Percentiles rank a stretch among this genome's conserved stretches.
Conservation (phyloP, 148 eudicot genomes). For the Suaeda aralocaspica region DNA sequence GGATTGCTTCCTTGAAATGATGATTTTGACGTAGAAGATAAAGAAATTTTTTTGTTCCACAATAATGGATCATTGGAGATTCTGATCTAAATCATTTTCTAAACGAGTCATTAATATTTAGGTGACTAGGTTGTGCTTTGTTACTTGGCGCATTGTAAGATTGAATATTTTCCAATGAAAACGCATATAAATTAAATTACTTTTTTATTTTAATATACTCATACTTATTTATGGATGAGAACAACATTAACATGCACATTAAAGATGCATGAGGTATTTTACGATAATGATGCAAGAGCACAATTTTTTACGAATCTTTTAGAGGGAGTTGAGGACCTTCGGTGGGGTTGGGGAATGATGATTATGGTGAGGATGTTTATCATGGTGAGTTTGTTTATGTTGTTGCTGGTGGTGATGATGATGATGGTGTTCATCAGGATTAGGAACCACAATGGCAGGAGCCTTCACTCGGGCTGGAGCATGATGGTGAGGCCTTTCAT, state of each 20-base stretch:
- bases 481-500: not conserved
- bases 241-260: no score
- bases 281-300: not conserved
- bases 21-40: not conserved
- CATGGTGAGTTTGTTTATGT: not conserved
- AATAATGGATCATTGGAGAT: not conserved
- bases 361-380: not conserved
- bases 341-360: not conserved
- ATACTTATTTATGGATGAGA: no score
- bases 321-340: not conserved
- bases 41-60: not conserved
- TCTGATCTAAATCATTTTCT: not conserved
- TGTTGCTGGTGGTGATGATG: not conserved
- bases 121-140: not conserved
- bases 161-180: no score
- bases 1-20: constrained; percentile 46
- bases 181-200: not conserved
- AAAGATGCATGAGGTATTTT: no score
- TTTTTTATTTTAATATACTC: not conserved
- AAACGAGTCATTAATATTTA: no score
- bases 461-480: not conserved
- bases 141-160: not conserved
- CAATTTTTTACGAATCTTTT: not conserved
- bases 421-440: not conserved
- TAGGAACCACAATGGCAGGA: not conserved